Conservation (phyloP, 768 basidiomycete species). For the Ephemerocybe angulata region DNA sequence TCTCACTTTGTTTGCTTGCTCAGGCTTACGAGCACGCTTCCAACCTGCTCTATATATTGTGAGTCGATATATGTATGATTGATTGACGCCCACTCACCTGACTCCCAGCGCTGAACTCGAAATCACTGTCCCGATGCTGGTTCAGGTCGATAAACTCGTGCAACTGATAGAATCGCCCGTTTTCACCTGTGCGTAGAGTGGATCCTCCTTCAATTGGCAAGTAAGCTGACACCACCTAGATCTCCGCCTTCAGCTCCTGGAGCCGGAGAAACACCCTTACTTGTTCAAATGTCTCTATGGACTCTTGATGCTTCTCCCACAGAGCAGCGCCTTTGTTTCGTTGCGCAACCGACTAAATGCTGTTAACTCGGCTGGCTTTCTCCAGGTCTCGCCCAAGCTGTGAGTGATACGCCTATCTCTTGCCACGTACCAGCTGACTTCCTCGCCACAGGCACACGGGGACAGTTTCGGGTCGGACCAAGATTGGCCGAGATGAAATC, state of each 20-base stretch:
- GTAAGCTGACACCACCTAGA: conserved; percentile 37
- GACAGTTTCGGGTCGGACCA: conserved; percentile 62
- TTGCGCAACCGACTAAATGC: conserved; percentile 91
- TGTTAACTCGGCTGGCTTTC: conserved; percentile 91
- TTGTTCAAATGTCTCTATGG: conserved; percentile 98
- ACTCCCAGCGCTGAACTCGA: conserved; percentile 83
- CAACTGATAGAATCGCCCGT: conserved; percentile 98
- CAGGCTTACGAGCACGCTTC: conserved; percentile 99
- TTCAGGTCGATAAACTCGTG: conserved; percentile 96
- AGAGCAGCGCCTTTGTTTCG: conserved; percentile 94
- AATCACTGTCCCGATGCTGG: conserved; percentile 89
- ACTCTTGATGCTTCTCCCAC: conserved; percentile 92
- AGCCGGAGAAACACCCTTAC: conserved; percentile 94
- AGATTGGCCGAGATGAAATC: conserved; percentile 82
- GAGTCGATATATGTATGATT: conserved; percentile 13
- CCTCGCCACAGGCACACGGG: conserved; percentile 21
- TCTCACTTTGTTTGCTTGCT: conserved; percentile 92
- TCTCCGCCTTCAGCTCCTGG: conserved; percentile 87
- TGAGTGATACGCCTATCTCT: conserved; percentile 31
- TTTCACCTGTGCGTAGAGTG: conserved; percentile 75
- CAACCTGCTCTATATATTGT: conserved; percentile 95
- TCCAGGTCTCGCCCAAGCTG: conserved; percentile 88
- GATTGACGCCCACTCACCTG: background rate
- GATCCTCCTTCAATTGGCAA: background rate
- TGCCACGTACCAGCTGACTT: background rate